Conservation (phyloP, 2,329 filamentous ascomycete genomes). For the Dactylellina sp. region DNA sequence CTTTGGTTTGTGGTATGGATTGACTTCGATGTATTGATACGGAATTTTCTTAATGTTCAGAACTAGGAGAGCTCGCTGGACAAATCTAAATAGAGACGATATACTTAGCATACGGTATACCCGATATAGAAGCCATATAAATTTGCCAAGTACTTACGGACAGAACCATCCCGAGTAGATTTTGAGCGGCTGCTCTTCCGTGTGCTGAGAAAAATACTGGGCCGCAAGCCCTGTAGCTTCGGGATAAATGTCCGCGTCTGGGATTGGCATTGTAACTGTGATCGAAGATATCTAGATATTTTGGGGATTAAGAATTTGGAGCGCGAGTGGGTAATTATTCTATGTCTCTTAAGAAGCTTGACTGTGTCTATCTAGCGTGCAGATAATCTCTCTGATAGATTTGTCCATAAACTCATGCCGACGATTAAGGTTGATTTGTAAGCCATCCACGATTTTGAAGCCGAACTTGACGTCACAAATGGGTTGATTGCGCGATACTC, state of each 20-base stretch:
- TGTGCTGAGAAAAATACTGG: slow-evolving; percentile 38
- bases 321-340: too few species aligned
- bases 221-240: slow-evolving; percentile 50
- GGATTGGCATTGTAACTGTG: slow-evolving; percentile 36
- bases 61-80: slow-evolving; percentile 20
- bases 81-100: background rate
- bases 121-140: background rate
- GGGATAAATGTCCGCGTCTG: slow-evolving; percentile 40
- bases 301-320: too few species aligned
- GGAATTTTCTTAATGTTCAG: slow-evolving; percentile 34
- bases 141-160: slow-evolving; percentile 62
- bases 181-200: slow-evolving; percentile 69
- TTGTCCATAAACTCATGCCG: background rate
- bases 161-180: slow-evolving; percentile 83
- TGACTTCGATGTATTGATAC: slow-evolving; percentile 78
- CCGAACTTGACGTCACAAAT: slow-evolving; percentile 11
- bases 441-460: background rate
- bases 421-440: background rate
- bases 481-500: slow-evolving; percentile 19
- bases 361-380: background rate
- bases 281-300: too few species aligned
- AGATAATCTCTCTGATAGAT: background rate
- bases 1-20: slow-evolving; percentile 79
- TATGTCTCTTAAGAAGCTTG: too few species aligned
- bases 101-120: background rate